Evolutionary conservation across 192 early-diverging fungal species (phyloP).

Genomic region (Irineochytrium annulatum): DNA sequence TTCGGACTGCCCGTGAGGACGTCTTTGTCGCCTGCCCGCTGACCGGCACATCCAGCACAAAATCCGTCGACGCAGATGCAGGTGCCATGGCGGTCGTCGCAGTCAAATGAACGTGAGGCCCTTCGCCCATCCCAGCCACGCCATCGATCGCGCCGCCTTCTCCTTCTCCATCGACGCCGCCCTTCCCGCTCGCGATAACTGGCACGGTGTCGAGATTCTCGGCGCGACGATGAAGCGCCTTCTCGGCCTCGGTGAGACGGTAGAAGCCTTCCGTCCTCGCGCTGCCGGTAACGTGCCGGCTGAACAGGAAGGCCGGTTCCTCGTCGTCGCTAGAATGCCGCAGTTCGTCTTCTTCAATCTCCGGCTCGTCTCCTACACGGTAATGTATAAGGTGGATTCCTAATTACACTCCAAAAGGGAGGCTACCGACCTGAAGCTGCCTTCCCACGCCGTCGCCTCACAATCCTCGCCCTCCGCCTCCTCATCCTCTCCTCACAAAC

Average conservation of each 20-base stretch:
- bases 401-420: not conserved
- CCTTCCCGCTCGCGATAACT: too few species aligned
- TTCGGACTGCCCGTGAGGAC: too few species aligned
- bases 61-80: too few species aligned
- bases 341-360: constrained; percentile 20
- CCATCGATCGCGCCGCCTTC: too few species aligned
- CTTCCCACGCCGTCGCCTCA: constrained; percentile 12
- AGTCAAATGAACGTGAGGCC: too few species aligned
- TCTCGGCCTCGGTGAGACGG: constrained; percentile 59
- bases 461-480: constrained; percentile 11
- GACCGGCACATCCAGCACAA: too few species aligned
- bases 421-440: constrained; percentile 7
- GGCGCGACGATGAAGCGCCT: too few species aligned
- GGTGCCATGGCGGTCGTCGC: too few species aligned
- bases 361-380: not conserved
- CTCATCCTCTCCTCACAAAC: constrained; percentile 16
- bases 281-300: constrained; percentile 60
- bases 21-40: too few species aligned
- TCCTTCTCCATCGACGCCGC: too few species aligned
- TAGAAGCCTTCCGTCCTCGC: constrained; percentile 83
- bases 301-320: constrained; percentile 17
- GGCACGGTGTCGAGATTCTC: too few species aligned
- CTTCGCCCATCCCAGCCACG: too few species aligned
- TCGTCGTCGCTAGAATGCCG: constrained; percentile 7
- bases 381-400: not conserved